Evolutionary conservation across 768 basidiomycete species (phyloP).

Genomic region (Pleurotus sapidus): DNA sequence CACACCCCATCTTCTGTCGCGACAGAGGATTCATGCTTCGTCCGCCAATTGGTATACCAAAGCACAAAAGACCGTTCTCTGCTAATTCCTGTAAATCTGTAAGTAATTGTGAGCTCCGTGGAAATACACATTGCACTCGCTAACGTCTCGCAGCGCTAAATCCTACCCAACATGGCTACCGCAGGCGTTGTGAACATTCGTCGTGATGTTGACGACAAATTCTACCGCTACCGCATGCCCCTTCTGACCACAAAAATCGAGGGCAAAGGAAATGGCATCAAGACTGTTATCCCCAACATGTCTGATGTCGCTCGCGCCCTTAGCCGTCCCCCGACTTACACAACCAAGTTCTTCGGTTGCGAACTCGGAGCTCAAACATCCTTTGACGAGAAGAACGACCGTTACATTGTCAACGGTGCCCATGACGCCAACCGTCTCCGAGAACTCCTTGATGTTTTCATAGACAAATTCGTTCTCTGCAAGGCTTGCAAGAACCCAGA

Average conservation of each 20-base stretch:
- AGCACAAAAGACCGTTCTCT: conserved; percentile 57
- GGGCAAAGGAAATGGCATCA: conserved; percentile 99
- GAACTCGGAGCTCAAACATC: conserved; percentile 98
- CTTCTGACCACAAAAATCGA: conserved; percentile 93
- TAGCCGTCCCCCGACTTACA: conserved; percentile 91
- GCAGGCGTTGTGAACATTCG: conserved; percentile 88
- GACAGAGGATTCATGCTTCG: conserved; percentile 93
- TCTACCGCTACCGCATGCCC: conserved; percentile 98
- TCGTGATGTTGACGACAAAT: conserved; percentile 95
- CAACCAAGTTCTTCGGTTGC: conserved; percentile 99
- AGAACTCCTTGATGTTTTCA: conserved; percentile 96
- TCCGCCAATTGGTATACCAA: conserved; percentile 73
- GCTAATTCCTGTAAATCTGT: conserved; percentile 50
- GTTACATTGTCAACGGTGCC: conserved; percentile 98
- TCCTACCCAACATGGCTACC: conserved; percentile 80
- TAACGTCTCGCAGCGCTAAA: conserved; percentile 53
- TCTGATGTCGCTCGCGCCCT: conserved; percentile 94
- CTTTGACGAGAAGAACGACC: conserved; percentile 93
- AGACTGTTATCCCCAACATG: conserved; percentile 99
- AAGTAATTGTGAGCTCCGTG: conserved; percentile 16
- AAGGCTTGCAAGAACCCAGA: conserved; percentile 98
- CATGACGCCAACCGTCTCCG: conserved; percentile 90
- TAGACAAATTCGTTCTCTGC: conserved; percentile 98
- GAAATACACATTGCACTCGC: not conserved
- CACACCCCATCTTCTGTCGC: conserved; percentile 55